A percentile compares a stretch with the other conserved stretches of the same genome.
phyloP scores from a whole-genome alignment of 2,329 filamentous ascomycete species.

The Zymoseptoria passerinii region DNA sequence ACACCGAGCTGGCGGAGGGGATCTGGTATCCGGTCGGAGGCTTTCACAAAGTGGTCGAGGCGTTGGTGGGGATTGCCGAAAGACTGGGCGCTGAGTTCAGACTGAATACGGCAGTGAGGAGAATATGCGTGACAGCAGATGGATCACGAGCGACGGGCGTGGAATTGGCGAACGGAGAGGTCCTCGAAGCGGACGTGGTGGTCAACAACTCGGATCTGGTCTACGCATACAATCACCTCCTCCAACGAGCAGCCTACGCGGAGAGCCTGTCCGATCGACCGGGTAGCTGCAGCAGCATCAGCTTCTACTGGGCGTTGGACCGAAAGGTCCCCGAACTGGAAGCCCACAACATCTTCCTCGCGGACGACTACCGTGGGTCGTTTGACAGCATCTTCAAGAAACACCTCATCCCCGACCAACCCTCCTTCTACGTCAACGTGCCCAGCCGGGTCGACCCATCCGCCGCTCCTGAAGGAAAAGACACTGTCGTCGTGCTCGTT shows the following conservation, averaged over 20 bases:
- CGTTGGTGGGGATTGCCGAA: slow-evolving; percentile 55
- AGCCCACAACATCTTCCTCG: slow-evolving; percentile 70
- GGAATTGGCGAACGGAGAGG: slow-evolving; percentile 48
- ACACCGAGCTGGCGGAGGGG: slow-evolving; percentile 66
- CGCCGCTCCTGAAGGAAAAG: slow-evolving; percentile 57
- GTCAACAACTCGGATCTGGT: slow-evolving; percentile 67
- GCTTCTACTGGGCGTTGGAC: slow-evolving; percentile 66
- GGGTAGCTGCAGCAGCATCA: slow-evolving; percentile 63
- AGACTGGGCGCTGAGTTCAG: slow-evolving; percentile 55
- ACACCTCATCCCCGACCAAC: slow-evolving; percentile 57
- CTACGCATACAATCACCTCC: slow-evolving; percentile 64
- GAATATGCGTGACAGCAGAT: slow-evolving; percentile 47
- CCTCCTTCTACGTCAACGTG: slow-evolving; percentile 71
- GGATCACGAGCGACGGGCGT: slow-evolving; percentile 52
- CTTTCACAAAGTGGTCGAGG: slow-evolving; percentile 56
- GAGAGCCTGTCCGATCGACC: slow-evolving; percentile 42
- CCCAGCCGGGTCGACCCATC: slow-evolving; percentile 60
- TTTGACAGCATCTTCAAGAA: slow-evolving; percentile 69
- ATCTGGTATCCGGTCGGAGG: slow-evolving; percentile 69
- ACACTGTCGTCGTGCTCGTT: slow-evolving; percentile 61
- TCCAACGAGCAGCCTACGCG: slow-evolving; percentile 36
- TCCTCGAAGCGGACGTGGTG: slow-evolving; percentile 56
- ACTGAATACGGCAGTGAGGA: slow-evolving; percentile 50
- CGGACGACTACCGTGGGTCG: slow-evolving; percentile 62
- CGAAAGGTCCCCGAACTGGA: slow-evolving; percentile 53